Evolutionary conservation across 2,329 filamentous ascomycete species (phyloP), one percentile per base, ranked within the genome.

Genomic region (Verticillium isaacii): DNA sequence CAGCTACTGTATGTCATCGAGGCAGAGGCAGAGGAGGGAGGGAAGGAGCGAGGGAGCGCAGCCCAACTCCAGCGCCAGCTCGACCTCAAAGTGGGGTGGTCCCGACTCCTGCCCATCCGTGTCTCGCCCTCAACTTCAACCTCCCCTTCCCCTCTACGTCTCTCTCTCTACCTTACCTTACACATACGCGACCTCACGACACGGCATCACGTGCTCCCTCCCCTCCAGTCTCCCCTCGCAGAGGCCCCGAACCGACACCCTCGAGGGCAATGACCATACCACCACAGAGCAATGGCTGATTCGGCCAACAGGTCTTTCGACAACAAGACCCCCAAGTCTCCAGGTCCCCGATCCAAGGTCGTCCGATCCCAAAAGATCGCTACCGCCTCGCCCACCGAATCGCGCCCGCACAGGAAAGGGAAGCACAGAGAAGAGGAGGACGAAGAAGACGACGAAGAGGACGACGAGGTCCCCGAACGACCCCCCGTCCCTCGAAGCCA

Each of bases 361-460:
- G 70, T 84, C 58, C 81, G 82, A 63, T 80, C 83, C 8, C 83
- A 85, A 66, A 84, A 82, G 75, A 85, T 84, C 64, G 73, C 76
- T 64, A n/a, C 60, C 66, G 62, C 68, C 68, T 63, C 66, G 65
- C 68, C 62, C 66, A 59, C 62, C 61, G 37, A 55, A 61, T 55
- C 56, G 36, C 41, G 60, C 19, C 60, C 62, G 63, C 34, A 64
- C 60, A 41, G 32, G 34, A 55, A 56, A 23, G 32, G 15, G 29
- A 45, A 63, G 50, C 68, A 71, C 36, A 65, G 66, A 32, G 63
- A 64, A 61, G 70, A 73, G 57, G 65, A 64, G 56, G 23, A 59
- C 36, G 60, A 61, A 56, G 65, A 67, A 32, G 60, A 59, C 34
- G 72, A 74, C 59, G 69, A 75, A 37, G 66, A 68, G 4, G 71